Conservation (phyloP, 257 asterid genomes). For the Lithospermum erythrorhizon region DNA sequence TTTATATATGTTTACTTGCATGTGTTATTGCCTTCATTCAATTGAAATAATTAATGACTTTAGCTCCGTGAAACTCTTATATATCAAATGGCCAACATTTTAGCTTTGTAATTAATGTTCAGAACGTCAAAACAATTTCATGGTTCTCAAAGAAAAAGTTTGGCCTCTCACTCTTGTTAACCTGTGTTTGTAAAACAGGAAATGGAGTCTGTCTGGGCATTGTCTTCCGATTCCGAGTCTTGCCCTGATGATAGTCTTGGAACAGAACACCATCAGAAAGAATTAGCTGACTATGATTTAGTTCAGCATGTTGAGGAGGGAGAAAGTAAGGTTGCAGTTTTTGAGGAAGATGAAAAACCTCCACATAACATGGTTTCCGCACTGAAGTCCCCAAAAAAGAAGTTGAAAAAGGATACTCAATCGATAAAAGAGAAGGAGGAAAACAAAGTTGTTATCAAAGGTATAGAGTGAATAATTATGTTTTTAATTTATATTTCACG, state of each 20-base stretch:
- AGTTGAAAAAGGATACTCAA: constrained; percentile 26
- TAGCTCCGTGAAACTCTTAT: background rate
- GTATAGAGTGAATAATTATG: constrained; percentile 24
- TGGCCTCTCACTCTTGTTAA: constrained; percentile 6
- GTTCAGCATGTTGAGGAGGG: constrained; percentile 11
- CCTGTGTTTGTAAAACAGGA: constrained; percentile 32
- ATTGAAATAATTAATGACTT: background rate
- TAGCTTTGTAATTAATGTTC: background rate
- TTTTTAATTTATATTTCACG: constrained; percentile 7
- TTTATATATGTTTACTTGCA: background rate
- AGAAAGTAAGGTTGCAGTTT: constrained; percentile 22
- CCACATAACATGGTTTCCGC: constrained; percentile 16
- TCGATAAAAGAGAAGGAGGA: constrained; percentile 17
- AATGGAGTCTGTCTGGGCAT: constrained; percentile 33
- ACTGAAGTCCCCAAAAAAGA: constrained; percentile 32
- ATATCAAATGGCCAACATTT: background rate
- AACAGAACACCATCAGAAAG: constrained; percentile 21
- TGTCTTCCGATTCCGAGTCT: constrained; percentile 72
- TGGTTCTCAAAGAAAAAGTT: background rate
- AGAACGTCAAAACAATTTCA: background rate
- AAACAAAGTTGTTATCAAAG: constrained; percentile 19
- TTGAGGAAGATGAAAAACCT: constrained; percentile 24
- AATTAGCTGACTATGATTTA: constrained; percentile 13
- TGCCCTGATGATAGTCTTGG: constrained; percentile 28
- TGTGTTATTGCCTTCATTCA: background rate